Conservation (phyloP, 2,329 filamentous ascomycete genomes). For the Fusarium subtropicale region DNA sequence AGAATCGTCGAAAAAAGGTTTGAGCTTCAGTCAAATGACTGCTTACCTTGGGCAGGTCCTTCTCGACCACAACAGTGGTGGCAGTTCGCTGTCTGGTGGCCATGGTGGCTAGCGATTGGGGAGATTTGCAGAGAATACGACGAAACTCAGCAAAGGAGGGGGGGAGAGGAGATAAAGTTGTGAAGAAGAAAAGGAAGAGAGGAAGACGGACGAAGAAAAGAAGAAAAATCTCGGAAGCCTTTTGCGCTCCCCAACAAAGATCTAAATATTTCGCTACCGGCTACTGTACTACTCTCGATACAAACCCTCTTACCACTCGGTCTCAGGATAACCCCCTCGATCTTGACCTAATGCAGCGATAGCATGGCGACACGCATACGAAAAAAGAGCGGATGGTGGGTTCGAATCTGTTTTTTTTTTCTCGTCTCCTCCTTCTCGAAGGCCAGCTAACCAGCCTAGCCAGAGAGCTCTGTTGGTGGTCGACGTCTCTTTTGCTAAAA, state of each 20-base stretch:
- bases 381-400: constrained; percentile 14
- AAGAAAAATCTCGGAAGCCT: constrained; percentile 1
- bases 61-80: constrained; percentile 40
- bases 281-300: constrained; percentile 14
- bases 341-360: constrained; percentile 43
- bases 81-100: constrained; percentile 45
- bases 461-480: too few species aligned
- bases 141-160: constrained; percentile 4
- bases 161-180: not conserved
- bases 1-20: not conserved
- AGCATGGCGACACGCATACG: constrained; percentile 24
- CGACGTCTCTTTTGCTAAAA: not conserved
- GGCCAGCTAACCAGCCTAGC: not conserved
- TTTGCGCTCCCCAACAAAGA: constrained; percentile 20
- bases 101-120: constrained; percentile 32
- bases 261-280: constrained; percentile 17
- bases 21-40: not conserved
- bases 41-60: constrained; percentile 30
- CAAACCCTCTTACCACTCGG: constrained; percentile 1
- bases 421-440: not conserved
- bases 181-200: constrained; percentile 7
- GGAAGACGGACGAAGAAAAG: not conserved
- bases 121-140: constrained; percentile 9
- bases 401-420: not conserved
- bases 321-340: constrained; percentile 20